A percentile compares a stretch with the other conserved stretches of the same genome.
These are phyloP conservation scores for Cercospora berteroae DNA, from an alignment of 2,329 filamentous ascomycete genomes.

Conservation along the genomic window DNA sequence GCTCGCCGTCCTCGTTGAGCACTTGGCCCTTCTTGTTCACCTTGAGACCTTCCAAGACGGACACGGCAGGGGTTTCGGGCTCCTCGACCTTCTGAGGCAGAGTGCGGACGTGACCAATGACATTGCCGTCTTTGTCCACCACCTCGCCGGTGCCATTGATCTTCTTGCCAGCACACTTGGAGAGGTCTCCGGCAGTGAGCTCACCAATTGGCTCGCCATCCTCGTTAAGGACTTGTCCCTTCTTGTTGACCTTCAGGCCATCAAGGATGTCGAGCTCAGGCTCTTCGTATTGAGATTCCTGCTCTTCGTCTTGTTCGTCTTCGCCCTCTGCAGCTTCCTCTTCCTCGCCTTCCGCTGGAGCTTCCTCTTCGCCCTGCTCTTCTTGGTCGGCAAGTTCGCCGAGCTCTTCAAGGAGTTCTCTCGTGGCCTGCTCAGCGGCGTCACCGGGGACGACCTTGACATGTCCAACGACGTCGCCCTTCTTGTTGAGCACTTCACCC, in stretches of 20 bases:
- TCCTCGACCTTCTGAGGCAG: conserved; percentile 45
- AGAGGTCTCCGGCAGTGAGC: conserved; percentile 57
- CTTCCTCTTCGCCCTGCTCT: conserved; percentile 22
- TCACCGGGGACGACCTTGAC: conserved; percentile 51
- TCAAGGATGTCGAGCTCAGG: conserved; percentile 49
- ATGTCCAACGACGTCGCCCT: conserved; percentile 51
- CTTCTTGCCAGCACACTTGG: conserved; percentile 64
- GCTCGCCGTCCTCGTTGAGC: conserved; percentile 54
- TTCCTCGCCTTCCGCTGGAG: conserved; percentile 22
- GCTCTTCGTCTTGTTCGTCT: conserved; percentile 24
- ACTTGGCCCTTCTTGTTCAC: conserved; percentile 59
- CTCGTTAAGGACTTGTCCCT: conserved; percentile 53
- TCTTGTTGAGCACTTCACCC: conserved; percentile 52
- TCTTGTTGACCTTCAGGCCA: conserved; percentile 59
- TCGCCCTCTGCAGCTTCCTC: conserved; percentile 32
- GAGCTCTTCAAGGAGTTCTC: conserved; percentile 48
- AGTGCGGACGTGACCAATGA: conserved; percentile 61
- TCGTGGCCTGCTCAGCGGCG: conserved; percentile 52
- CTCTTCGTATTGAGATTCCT: conserved; percentile 32
- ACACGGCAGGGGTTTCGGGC: conserved; percentile 39
- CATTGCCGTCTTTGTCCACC: conserved; percentile 61
- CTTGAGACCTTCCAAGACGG: conserved; percentile 53
- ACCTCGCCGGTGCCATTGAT: conserved; percentile 64
- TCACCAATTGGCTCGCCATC: conserved; percentile 55
- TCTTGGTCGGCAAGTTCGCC: conserved; percentile 45